Conservation (phyloP, 2,329 filamentous ascomycete species). For the Botrytis hyacinthi region DNA sequence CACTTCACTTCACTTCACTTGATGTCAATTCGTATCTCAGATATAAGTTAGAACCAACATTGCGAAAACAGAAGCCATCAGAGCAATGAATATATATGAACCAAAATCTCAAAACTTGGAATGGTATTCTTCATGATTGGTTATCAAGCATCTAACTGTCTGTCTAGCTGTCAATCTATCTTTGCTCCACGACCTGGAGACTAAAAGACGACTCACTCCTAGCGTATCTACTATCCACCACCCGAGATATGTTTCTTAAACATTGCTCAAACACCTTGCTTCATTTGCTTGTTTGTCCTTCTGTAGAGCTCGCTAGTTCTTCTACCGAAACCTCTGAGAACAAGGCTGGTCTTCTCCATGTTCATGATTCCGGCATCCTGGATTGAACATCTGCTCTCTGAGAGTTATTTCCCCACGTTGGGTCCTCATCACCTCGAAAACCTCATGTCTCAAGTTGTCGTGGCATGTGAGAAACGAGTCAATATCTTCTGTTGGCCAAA, state of each 20-base stretch:
- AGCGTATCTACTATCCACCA: too few species aligned
- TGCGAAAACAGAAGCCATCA: too few species aligned
- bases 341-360: background rate
- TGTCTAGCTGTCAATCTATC: too few species aligned
- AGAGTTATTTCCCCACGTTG: background rate
- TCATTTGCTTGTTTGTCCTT: background rate
- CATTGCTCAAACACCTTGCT: too few species aligned
- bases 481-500: background rate
- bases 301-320: background rate
- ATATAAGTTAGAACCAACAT: background rate
- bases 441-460: background rate
- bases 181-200: too few species aligned
- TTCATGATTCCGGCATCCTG: background rate
- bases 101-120: too few species aligned
- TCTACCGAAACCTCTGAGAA: background rate
- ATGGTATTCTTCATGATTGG: too few species aligned
- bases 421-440: background rate
- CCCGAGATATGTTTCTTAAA: too few species aligned
- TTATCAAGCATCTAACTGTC: too few species aligned
- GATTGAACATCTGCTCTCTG: rapidly evolving
- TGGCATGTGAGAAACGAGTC: background rate
- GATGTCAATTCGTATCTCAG: background rate
- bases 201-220: too few species aligned
- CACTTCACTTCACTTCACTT: background rate
- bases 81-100: too few species aligned